Evolutionary conservation across 768 basidiomycete genomes (phyloP).

Genomic region (Holtermanniella nyarrowii): DNA sequence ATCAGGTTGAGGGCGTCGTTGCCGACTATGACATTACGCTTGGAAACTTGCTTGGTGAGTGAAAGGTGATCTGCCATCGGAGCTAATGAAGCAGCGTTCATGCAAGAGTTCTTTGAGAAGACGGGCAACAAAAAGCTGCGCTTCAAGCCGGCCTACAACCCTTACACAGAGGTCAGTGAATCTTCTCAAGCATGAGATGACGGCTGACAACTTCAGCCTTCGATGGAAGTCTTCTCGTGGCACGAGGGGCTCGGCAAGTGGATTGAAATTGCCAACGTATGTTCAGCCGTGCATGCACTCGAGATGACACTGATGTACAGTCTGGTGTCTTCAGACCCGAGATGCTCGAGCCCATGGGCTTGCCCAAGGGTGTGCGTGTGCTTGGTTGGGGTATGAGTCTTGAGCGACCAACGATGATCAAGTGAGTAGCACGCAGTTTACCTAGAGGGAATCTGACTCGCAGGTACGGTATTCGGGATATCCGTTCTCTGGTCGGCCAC

Average conservation of each 20-base stretch:
- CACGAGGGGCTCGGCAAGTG: slow-evolving; percentile 85
- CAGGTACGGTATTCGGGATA: slow-evolving; percentile 95
- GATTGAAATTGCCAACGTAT: slow-evolving; percentile 87
- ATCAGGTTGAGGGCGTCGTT: slow-evolving; percentile 99
- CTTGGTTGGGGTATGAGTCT: slow-evolving; percentile 93
- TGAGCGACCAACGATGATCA: slow-evolving; percentile 97
- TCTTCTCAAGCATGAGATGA: background rate
- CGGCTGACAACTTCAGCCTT: slow-evolving; percentile 21
- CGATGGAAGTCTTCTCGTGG: slow-evolving; percentile 94
- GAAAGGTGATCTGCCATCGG: background rate
- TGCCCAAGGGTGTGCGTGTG: slow-evolving; percentile 90
- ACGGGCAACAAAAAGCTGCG: slow-evolving; percentile 89
- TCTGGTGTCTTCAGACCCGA: slow-evolving; percentile 97
- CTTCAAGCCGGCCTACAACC: slow-evolving; percentile 98
- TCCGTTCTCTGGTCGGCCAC: slow-evolving; percentile 91
- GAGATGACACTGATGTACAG: slow-evolving; percentile 43
- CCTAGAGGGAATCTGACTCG: background rate
- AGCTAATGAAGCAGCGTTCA: slow-evolving; percentile 60
- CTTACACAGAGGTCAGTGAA: slow-evolving; percentile 80
- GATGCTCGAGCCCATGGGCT: slow-evolving; percentile 98
- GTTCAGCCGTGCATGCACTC: slow-evolving; percentile 1
- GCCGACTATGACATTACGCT: slow-evolving; percentile 86
- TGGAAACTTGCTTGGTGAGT: slow-evolving; percentile 83
- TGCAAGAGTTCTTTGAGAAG: slow-evolving; percentile 95
- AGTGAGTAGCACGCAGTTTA: slow-evolving; percentile 48